These are phyloP conservation scores for Aureobasidium uvarum DNA, from an alignment of 2,329 filamentous ascomycete genomes.

Conservation along the genomic window DNA sequence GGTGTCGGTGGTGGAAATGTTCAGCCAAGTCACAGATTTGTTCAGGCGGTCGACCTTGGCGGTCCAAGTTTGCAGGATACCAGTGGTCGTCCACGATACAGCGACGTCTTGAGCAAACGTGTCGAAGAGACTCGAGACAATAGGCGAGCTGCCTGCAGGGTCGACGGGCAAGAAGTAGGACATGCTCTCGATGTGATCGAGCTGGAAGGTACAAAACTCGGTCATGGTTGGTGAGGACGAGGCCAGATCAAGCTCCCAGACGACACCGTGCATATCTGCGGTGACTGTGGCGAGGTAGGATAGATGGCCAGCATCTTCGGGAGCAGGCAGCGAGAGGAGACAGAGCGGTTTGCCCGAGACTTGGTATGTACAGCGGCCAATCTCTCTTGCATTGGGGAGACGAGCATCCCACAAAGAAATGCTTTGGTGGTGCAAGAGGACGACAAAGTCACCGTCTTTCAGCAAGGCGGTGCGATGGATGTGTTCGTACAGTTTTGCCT, in stretches of 20 bases:
- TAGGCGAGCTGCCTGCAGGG: conserved; percentile 70
- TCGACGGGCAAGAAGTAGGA: conserved; percentile 66
- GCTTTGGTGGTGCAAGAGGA: conserved; percentile 71
- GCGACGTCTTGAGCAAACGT: conserved; percentile 83
- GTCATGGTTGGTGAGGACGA: conserved; percentile 48
- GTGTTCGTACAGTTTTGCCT: conserved; percentile 64
- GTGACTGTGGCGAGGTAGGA: conserved; percentile 78
- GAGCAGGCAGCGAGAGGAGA: conserved; percentile 70
- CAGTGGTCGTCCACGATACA: conserved; percentile 75
- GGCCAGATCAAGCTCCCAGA: conserved; percentile 65
- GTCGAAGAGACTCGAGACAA: conserved; percentile 76
- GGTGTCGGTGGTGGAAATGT: conserved; percentile 78
- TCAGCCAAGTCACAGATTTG: conserved; percentile 72
- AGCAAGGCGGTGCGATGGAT: conserved; percentile 80
- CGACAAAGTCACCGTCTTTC: conserved; percentile 71
- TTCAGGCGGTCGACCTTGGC: conserved; percentile 64
- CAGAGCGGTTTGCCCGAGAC: conserved; percentile 72
- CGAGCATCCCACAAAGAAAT: conserved; percentile 80
- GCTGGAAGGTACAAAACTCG: conserved; percentile 69
- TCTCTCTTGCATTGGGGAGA: conserved; percentile 54
- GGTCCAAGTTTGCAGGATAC: conserved; percentile 80
- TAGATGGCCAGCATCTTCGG: conserved; percentile 51
- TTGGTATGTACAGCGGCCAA: conserved; percentile 60
- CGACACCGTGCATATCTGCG: conserved; percentile 72
- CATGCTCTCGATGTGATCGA: conserved; percentile 60